These are phyloP conservation scores for Mucor circinelloides DNA, from an alignment of 371 early-diverging fungal species.

Conservation along the genomic window DNA sequence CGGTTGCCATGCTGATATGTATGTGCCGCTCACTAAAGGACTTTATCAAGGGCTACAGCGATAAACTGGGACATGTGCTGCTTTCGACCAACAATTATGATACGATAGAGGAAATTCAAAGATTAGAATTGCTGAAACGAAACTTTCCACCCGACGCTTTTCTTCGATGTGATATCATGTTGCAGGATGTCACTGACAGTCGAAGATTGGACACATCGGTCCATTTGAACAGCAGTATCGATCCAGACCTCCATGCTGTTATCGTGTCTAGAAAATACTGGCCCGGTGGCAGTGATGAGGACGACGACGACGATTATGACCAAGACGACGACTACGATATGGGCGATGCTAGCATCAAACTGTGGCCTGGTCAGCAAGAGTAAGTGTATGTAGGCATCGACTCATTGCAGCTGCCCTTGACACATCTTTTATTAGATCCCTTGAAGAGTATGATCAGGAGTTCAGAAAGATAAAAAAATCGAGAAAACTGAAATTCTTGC, in stretches of 20 bases:
- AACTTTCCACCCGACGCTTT: constrained; percentile 38
- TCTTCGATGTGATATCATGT: constrained; percentile 44
- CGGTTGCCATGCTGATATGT: constrained; percentile 39
- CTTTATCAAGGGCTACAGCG: constrained; percentile 34
- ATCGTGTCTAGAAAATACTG: constrained; percentile 41
- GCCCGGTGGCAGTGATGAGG: constrained; percentile 30
- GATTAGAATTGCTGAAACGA: constrained; percentile 35
- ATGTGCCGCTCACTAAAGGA: constrained; percentile 27
- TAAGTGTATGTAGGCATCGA: too few relatives aligned
- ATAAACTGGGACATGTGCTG: constrained; percentile 27
- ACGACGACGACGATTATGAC: constrained; percentile 21
- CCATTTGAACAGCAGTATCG: constrained; percentile 17
- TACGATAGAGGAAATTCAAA: constrained; percentile 27
- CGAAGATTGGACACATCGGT: constrained; percentile 34
- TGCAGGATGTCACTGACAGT: constrained; percentile 38
- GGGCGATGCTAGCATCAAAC: background rate
- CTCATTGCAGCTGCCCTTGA: too few relatives aligned
- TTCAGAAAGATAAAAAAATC: constrained; percentile 22
- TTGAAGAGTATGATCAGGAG: constrained; percentile 26
- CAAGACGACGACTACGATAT: constrained; percentile 19
- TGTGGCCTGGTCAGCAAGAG: constrained; percentile 6
- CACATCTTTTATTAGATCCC: background rate
- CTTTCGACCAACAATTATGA: constrained; percentile 28
- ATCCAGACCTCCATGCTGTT: constrained; percentile 23
- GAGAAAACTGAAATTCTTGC: constrained; percentile 30